Conservation (phyloP, 192 early-diverging fungal genomes). For the Radiomyces spectabilis region DNA sequence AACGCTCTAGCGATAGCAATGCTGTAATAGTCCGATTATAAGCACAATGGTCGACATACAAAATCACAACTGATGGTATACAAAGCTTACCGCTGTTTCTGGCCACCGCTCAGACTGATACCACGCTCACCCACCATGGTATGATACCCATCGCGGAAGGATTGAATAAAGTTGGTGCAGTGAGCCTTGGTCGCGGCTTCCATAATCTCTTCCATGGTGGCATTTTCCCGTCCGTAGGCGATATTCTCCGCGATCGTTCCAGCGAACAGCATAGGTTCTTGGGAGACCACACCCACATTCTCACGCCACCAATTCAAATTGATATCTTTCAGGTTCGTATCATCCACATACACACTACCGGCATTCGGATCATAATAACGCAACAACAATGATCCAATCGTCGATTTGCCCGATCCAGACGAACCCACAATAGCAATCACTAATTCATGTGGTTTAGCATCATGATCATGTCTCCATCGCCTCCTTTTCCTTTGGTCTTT, state of each 20-base stretch:
- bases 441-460: conserved; percentile 20
- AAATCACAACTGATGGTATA: background rate
- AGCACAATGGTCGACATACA: background rate
- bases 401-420: conserved; percentile 64
- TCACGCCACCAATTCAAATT: conserved; percentile 51
- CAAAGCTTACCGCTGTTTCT: conserved; percentile 41
- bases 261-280: conserved; percentile 71
- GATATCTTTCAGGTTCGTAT: conserved; percentile 45
- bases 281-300: conserved; percentile 58
- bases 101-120: conserved; percentile 38
- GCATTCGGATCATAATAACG: conserved; percentile 66
- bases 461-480: conserved; percentile 19
- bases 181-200: conserved; percentile 67
- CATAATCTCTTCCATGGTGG: conserved; percentile 59
- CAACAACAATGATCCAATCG: conserved; percentile 50
- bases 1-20: conserved; percentile 41
- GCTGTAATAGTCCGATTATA: background rate
- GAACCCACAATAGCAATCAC: conserved; percentile 43
- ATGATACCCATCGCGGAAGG: conserved; percentile 46
- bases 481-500: background rate
- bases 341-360: conserved; percentile 53
- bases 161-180: conserved; percentile 55
- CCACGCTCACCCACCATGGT: conserved; percentile 39
- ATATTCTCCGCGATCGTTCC: conserved; percentile 66
- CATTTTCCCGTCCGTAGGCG: conserved; percentile 44